Conservation (phyloP, 257 asterid species). For the Solanum habrochaites region DNA sequence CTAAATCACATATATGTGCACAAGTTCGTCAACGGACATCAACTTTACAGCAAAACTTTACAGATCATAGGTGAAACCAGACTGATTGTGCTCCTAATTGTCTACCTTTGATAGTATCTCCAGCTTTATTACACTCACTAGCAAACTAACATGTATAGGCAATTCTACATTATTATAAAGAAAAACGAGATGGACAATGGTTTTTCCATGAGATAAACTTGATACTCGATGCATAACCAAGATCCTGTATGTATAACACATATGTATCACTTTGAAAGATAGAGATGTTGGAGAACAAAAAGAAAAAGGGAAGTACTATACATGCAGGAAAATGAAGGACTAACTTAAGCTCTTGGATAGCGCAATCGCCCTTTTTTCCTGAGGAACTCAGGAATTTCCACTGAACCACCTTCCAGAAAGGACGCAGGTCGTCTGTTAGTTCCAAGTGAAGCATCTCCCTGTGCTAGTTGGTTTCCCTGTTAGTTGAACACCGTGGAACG, state of each 20-base stretch:
- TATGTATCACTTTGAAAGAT: not conserved
- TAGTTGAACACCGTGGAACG: not conserved
- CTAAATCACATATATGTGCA: conserved; percentile 2
- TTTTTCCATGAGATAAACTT: conserved; percentile 6
- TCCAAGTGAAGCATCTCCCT: conserved; percentile 49
- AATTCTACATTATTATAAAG: not conserved
- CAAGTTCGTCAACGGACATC: conserved; percentile 1
- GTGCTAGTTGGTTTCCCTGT: conserved; percentile 58
- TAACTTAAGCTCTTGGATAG: conserved; percentile 64
- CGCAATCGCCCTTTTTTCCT: conserved; percentile 81
- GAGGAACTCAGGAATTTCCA: conserved; percentile 84
- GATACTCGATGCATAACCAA: conserved; percentile 10
- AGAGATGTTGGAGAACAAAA: not conserved
- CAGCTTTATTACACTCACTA: not conserved
- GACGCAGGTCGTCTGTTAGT: conserved; percentile 54
- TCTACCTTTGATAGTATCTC: not conserved
- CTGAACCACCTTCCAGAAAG: conserved; percentile 56
- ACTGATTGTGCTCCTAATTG: not conserved
- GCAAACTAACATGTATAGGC: not conserved
- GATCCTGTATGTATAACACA: conserved; percentile 22
- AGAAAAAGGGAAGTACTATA: no score
- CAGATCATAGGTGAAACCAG: not conserved
- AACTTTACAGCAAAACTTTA: not conserved
- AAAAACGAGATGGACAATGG: not conserved
- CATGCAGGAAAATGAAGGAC: not conserved